Evolutionary conservation across 2,329 filamentous ascomycete species (phyloP), one percentile per base, ranked within the genome.

Genomic region (Pseudogymnoascus sp.): DNA sequence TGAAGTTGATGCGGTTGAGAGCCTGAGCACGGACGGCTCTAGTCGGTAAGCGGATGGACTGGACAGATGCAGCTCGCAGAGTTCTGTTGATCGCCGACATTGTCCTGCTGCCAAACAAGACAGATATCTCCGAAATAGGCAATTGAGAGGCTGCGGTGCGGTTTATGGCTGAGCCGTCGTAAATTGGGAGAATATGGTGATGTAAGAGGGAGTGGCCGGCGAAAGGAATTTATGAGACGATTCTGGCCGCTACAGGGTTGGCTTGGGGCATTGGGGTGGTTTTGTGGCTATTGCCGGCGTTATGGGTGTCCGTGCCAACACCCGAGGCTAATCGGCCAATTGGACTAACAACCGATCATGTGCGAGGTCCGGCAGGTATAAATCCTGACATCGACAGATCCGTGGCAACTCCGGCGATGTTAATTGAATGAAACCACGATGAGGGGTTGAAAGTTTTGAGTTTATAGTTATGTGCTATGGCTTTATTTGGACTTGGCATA

Each of bases 81-180:
- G 45, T 36, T 34, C 62, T 54, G 42, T 60, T 63, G 54, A 63
- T 47, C n/a, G 62, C 62, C 45, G 62, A 63, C 62, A 63, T 63
- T 57, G 51, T 57, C 51, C 51, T 57, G 29, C 51, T 34, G 51
- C 51, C 29, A 57, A 34, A 34, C 29, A 57, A 57, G 51, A 57
- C 51, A 57, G 51, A 57, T 18, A 36, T 36, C 23, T 54, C 51
- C 51, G 29, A 36, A 57, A 57, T 18, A 36, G 51, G 51, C 51
- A 57, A 57, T 57, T 57, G 10, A 16, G 51, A 57, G 29, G 51
- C 16, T 57, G 36, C 29, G 51, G 51, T 57, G 51, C 8, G 11
- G 11, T 57, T 57, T 34, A 57, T 57, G 51, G 51, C 51, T 57
- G 51, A 36, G 51, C 51, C 51, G 29, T 57, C 12, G 18, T 21